Evolutionary conservation across 2,329 filamentous ascomycete genomes (phyloP), one percentile per base, ranked within the genome.

Genomic region (Microascus cirrosus): DNA sequence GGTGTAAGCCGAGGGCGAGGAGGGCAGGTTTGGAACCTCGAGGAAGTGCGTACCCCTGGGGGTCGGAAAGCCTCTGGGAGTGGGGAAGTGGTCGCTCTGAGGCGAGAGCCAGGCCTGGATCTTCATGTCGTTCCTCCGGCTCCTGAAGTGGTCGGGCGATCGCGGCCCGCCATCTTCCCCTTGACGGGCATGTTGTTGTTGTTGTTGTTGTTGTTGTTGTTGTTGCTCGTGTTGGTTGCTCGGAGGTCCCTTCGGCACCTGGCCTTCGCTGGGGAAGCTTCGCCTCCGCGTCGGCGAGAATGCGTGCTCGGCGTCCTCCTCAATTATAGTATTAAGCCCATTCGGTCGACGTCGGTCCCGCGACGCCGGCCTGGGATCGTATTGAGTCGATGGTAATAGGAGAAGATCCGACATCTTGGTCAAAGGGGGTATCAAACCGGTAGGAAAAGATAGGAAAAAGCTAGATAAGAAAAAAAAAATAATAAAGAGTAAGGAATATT

Each of bases 21-120:
- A 83, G 39, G 84, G 79, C 58, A 84, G 75, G 66, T 82, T 77
- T 53, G 83, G 81, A 54, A 82, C 83, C 45, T 83, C 75, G 66
- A 86, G 77, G 67, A 84, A 85, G 69, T 86, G 77, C 63, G 81
- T 73, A 60, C 84, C 86, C 65, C 83, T 78, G n/a, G 86, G 86
- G 10, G 86, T 88, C 50, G 86, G 87, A 67, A 90, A 90, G 66
- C 61, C 61, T 24, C 52, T 55, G 2, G 61, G 61, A n/a, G 61
- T 62, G 39, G 83, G 84, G 65, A 87, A 86, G 68, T 89, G 79
- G 64, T 82, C 80, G 68, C 77, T 82, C 69, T 77, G 71, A 51
- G 81, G 81, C 51, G 80, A 81, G 51, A 83, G 68, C 81, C 81
- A 84, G 61, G 79, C 76, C 62, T 79, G 74, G 62, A 82, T 78